Conservation (phyloP, 768 basidiomycete genomes). For the Collybiopsis luxurians region DNA sequence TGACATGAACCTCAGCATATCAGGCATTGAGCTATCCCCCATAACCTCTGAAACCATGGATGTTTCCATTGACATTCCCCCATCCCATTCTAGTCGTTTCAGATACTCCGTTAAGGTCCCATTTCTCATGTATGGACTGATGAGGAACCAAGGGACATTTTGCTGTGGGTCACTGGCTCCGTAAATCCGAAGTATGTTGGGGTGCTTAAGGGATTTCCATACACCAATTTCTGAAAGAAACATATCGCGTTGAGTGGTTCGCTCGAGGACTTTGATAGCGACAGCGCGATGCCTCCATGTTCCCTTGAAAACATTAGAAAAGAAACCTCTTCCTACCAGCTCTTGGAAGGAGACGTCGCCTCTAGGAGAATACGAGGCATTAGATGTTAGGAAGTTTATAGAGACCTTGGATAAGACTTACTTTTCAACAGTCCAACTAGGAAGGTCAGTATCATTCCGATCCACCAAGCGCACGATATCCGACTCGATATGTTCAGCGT, state of each 20-base stretch:
- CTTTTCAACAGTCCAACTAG: slow-evolving; percentile 48
- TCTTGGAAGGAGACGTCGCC: slow-evolving; percentile 49
- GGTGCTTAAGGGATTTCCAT: slow-evolving; percentile 47
- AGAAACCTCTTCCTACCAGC: slow-evolving; percentile 42
- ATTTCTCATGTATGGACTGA: slow-evolving; percentile 48
- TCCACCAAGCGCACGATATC: background rate
- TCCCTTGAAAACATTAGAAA: slow-evolving; percentile 51
- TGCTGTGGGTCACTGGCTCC: slow-evolving; percentile 48
- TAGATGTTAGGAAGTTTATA: no score
- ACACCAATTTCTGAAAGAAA: slow-evolving; percentile 46
- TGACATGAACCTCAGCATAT: slow-evolving; percentile 37
- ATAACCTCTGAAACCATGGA: background rate
- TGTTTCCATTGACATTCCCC: background rate
- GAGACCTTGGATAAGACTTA: no score
- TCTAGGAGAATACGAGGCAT: slow-evolving; percentile 14
- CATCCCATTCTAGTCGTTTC: slow-evolving; percentile 12
- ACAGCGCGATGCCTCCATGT: slow-evolving; percentile 41
- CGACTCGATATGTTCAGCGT: slow-evolving; percentile 38
- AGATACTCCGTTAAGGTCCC: slow-evolving; percentile 43
- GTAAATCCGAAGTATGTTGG: slow-evolving; percentile 47
- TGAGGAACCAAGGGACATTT: slow-evolving; percentile 46
- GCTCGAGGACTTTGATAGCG: slow-evolving; percentile 44
- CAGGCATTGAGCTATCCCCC: slow-evolving; percentile 12
- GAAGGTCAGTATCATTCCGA: slow-evolving; percentile 20
- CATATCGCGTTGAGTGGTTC: slow-evolving; percentile 33